Conservation (phyloP, 805 yeast species). For the Nakazawaea wyomingensis region DNA sequence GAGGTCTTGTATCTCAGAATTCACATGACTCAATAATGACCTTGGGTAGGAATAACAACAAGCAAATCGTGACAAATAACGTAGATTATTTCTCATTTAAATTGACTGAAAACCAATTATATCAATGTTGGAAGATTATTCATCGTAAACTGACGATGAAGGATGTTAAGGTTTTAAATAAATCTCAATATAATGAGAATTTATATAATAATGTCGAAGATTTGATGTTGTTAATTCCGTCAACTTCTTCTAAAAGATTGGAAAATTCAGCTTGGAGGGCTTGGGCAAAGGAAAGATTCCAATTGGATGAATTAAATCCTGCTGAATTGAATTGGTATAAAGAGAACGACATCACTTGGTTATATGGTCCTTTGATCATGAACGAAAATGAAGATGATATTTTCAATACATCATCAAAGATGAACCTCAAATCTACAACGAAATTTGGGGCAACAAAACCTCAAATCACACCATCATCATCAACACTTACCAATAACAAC, state of each 20-base stretch:
- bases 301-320: slow-evolving; percentile 43
- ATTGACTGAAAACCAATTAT: slow-evolving; percentile 30
- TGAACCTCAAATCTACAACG: too few relatives aligned
- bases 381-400: slow-evolving; percentile 13
- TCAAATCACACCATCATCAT: neutral
- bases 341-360: slow-evolving; percentile 47
- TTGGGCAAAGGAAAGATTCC: slow-evolving; percentile 78
- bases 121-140: slow-evolving; percentile 37
- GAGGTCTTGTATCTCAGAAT: slow-evolving; percentile 8
- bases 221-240: slow-evolving; percentile 28
- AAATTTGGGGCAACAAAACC: too few relatives aligned
- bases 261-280: slow-evolving; percentile 93
- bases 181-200: slow-evolving; percentile 18
- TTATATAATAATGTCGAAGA: slow-evolving; percentile 25
- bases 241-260: slow-evolving; percentile 38
- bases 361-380: slow-evolving; percentile 43
- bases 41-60: too few relatives aligned
- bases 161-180: slow-evolving; percentile 26
- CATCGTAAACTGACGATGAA: slow-evolving; percentile 30
- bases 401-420: too few relatives aligned
- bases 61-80: slow-evolving; percentile 8
- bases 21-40: slow-evolving; percentile 6
- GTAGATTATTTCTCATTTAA: slow-evolving; percentile 37
- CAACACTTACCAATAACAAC: neutral
- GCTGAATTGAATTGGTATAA: slow-evolving; percentile 48